phyloP scores from a whole-genome alignment of 2,329 filamentous ascomycete species.

The Cladophialophora psammophila region DNA sequence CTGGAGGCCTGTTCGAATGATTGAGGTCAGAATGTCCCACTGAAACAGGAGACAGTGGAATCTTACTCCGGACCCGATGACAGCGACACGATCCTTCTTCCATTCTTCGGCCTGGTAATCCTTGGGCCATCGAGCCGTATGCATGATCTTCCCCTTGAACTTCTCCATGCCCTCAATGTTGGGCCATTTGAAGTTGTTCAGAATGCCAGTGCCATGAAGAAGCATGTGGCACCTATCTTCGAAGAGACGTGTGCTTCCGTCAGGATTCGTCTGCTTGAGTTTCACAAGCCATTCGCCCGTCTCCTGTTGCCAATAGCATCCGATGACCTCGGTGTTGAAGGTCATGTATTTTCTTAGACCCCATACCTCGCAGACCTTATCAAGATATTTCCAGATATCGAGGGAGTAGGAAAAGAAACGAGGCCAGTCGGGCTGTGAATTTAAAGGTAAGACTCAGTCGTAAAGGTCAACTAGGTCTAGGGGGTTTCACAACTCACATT shows the following conservation, averaged over 20 bases:
- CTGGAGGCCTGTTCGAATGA: constrained; percentile 41
- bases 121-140: constrained; percentile 55
- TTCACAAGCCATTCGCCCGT: constrained; percentile 59
- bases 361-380: constrained; percentile 58
- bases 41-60: not conserved
- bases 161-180: constrained; percentile 48
- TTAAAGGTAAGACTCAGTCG: constrained; percentile 52
- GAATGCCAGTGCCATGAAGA: constrained; percentile 53
- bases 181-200: constrained; percentile 60
- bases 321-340: constrained; percentile 58
- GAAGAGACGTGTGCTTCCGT: constrained; percentile 48
- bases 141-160: constrained; percentile 53
- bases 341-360: constrained; percentile 61
- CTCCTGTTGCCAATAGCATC: constrained; percentile 59
- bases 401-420: constrained; percentile 55
- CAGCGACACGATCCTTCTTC: constrained; percentile 52
- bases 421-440: constrained; percentile 55
- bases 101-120: constrained; percentile 55
- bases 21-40: not conserved
- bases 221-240: constrained; percentile 55
- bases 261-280: constrained; percentile 50
- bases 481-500: constrained; percentile 40
- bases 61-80: constrained; percentile 55
- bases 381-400: constrained; percentile 59
- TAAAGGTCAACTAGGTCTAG: not conserved